Conservation (phyloP, 2,329 filamentous ascomycete species). For the Monilinia laxa region DNA sequence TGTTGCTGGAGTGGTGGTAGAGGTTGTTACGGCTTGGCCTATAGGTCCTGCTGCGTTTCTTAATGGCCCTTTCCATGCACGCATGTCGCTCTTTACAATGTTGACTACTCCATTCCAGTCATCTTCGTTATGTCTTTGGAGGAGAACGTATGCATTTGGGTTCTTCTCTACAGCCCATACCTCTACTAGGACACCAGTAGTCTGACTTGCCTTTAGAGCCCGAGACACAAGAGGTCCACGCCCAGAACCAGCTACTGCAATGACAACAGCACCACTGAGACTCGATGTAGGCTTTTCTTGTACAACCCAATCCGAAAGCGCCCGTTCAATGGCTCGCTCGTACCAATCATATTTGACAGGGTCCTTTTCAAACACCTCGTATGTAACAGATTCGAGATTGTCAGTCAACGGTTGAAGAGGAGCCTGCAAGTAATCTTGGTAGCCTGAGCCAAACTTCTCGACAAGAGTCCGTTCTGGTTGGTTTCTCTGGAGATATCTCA, state of each 20-base stretch:
- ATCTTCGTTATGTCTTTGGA: constrained; percentile 79
- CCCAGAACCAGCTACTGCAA: constrained; percentile 91
- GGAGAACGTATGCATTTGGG: constrained; percentile 91
- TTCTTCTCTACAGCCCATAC: constrained; percentile 98
- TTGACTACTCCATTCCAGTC: constrained; percentile 81
- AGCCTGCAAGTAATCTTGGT: constrained; percentile 94
- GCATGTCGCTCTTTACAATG: constrained; percentile 95
- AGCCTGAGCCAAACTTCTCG: constrained; percentile 69
- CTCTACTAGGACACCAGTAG: constrained; percentile 74
- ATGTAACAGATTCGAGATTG: constrained; percentile 94
- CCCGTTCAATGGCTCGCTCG: constrained; percentile 77
- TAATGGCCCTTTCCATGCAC: constrained; percentile 86
- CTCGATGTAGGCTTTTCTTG: constrained; percentile 74
- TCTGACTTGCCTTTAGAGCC: constrained; percentile 75
- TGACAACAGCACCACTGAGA: constrained; percentile 68
- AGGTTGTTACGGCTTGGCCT: constrained; percentile 41
- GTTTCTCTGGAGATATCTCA: constrained; percentile 79
- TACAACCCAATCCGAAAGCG: constrained; percentile 74
- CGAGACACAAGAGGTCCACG: constrained; percentile 89
- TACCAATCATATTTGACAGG: constrained; percentile 98
- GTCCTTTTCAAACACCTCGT: constrained; percentile 98
- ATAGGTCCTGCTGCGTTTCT: constrained; percentile 38
- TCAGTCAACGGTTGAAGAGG: constrained; percentile 93
- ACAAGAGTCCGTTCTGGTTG: constrained; percentile 66
- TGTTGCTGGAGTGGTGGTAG: constrained; percentile 42